Conservation (phyloP, 2,329 filamentous ascomycete species). For the Stachybotrys chlorohalonatus region DNA sequence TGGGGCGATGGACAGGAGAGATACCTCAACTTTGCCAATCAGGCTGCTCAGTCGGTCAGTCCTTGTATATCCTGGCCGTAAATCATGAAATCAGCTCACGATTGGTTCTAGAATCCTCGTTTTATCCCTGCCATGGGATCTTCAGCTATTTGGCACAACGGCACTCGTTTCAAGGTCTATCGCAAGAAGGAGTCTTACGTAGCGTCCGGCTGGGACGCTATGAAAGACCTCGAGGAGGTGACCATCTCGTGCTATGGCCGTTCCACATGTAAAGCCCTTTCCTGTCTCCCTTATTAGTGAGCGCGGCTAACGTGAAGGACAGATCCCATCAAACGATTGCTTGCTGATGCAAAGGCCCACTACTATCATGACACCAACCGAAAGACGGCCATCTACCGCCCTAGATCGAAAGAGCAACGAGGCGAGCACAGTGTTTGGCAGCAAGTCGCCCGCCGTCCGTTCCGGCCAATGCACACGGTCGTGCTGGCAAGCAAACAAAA, state of each 20-base stretch:
- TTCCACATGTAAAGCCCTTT: constrained; percentile 17
- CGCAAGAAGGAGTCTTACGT: constrained; percentile 34
- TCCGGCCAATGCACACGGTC: constrained; percentile 65
- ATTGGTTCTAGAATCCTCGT: constrained; percentile 29
- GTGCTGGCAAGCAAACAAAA: constrained; percentile 63
- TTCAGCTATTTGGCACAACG: constrained; percentile 45
- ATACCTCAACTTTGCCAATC: constrained; percentile 52
- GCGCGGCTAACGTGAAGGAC: background rate
- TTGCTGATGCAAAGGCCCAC: constrained; percentile 42
- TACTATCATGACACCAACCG: constrained; percentile 44
- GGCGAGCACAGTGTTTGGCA: constrained; percentile 42
- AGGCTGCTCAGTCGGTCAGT: constrained; percentile 37
- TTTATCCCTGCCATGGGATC: constrained; percentile 45
- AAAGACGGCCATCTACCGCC: constrained; percentile 50
- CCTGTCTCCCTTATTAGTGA: background rate
- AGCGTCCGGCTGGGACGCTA: constrained; percentile 22
- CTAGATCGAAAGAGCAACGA: constrained; percentile 34
- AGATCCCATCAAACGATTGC: constrained; percentile 46
- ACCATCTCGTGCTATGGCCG: constrained; percentile 47
- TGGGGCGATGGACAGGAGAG: constrained; percentile 23
- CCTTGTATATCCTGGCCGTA: background rate
- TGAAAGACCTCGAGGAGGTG: constrained; percentile 43
- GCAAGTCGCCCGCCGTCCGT: constrained; percentile 52
- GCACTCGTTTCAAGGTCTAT: constrained; percentile 39
- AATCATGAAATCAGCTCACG: too few species aligned